These are phyloP conservation scores for Rhodotorula sp. DNA, from an alignment of 1,284 basidiomycete species.

Conservation along the genomic window DNA sequence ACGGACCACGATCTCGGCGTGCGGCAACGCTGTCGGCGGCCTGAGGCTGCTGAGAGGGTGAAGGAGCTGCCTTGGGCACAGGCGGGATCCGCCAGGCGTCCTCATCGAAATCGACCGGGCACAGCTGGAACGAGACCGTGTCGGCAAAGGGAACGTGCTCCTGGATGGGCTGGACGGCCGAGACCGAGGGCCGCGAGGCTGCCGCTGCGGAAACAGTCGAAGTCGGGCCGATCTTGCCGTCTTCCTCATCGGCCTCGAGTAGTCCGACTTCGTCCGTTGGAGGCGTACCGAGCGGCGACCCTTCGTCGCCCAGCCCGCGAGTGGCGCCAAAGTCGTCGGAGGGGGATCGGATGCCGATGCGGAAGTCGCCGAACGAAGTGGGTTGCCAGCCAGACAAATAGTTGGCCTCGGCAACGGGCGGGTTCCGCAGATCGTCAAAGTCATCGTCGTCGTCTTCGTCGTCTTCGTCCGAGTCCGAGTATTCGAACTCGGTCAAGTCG, in stretches of 20 bases:
- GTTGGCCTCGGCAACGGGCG: constrained; percentile 15
- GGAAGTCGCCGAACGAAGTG: constrained; percentile 29
- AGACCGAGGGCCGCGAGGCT: neutral
- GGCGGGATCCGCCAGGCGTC: constrained; percentile 3
- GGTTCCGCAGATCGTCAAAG: constrained; percentile 25
- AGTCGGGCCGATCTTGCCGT: constrained; percentile 6
- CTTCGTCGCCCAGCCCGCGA: neutral
- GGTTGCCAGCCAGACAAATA: constrained; percentile 27
- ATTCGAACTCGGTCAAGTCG: constrained; percentile 38
- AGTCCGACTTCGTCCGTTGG: constrained; percentile 29
- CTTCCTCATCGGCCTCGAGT: constrained; percentile 4
- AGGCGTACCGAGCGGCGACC: constrained; percentile 11
- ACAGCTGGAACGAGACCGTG: constrained; percentile 11
- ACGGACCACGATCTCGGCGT: neutral
- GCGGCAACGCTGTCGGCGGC: neutral
- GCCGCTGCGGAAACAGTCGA: constrained; percentile 4
- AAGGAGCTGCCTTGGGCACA: neutral
- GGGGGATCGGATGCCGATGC: constrained; percentile 3
- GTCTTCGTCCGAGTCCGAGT: constrained; percentile 34
- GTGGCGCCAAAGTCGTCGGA: constrained; percentile 1
- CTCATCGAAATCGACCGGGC: constrained; percentile 12
- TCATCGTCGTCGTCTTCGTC: constrained; percentile 35
- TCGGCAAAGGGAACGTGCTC: constrained; percentile 3
- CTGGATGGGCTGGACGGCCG: neutral
- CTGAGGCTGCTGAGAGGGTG: neutral